Percentiles rank a stretch among this genome's conserved stretches.
These are phyloP conservation scores for Chaetomium globosum DNA, from an alignment of 2,329 filamentous ascomycete species.

Conservation along the genomic window DNA sequence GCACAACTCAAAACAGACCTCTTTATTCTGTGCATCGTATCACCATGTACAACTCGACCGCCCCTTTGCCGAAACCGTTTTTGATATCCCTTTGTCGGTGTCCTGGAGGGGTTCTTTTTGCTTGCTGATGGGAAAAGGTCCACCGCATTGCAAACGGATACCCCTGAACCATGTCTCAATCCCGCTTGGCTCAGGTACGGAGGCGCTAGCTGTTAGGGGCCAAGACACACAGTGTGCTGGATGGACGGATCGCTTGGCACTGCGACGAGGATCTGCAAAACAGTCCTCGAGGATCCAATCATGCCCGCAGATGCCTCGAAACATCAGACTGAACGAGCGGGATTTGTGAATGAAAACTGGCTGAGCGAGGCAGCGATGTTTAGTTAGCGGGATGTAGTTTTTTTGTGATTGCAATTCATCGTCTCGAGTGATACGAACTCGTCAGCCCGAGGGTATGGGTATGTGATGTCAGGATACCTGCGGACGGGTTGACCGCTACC, in stretches of 20 bases:
- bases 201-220: constrained; percentile 25
- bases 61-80: constrained; percentile 9
- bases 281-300: constrained; percentile 6
- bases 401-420: background rate
- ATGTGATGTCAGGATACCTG: background rate
- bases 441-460: background rate
- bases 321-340: background rate
- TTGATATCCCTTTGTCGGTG: constrained; percentile 14
- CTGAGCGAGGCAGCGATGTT: background rate
- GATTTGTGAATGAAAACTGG: background rate
- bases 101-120: background rate
- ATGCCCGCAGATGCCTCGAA: background rate
- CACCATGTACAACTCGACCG: background rate
- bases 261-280: constrained; percentile 27
- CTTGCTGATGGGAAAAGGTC: background rate
- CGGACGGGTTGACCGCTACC: background rate
- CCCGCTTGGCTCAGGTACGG: constrained; percentile 28
- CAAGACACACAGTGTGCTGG: constrained; percentile 27
- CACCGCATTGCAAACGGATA: constrained; percentile 24
- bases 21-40: background rate
- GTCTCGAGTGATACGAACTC: background rate
- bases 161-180: constrained; percentile 28
- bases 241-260: constrained; percentile 21
- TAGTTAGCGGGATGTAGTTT: background rate
- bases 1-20: background rate